Evolutionary conservation across 805 yeast genomes (phyloP).

Genomic region (Kodamaea hsintzibuensis): DNA sequence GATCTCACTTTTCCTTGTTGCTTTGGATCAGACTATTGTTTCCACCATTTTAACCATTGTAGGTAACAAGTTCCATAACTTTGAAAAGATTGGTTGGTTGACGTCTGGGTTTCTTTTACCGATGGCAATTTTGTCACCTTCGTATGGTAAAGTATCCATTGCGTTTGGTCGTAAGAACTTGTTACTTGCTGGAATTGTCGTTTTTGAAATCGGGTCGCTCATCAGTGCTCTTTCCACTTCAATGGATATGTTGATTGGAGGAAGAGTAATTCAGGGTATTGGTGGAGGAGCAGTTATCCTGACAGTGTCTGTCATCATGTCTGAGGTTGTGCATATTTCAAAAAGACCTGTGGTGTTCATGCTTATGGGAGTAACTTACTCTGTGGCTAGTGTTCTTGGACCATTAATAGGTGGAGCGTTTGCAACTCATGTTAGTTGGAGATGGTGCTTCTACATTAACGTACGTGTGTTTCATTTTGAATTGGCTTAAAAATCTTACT

Average conservation of each 20-base stretch:
- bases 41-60: constrained; percentile 52
- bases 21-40: constrained; percentile 60
- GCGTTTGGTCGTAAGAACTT: constrained; percentile 57
- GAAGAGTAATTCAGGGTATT: constrained; percentile 67
- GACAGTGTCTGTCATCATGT: constrained; percentile 53
- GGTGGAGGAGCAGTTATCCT: constrained; percentile 72
- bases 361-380: constrained; percentile 43
- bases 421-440: constrained; percentile 58
- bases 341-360: constrained; percentile 41
- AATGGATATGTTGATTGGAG: constrained; percentile 66
- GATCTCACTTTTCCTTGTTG: constrained; percentile 37
- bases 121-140: constrained; percentile 50
- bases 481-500: too few species aligned
- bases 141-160: constrained; percentile 58
- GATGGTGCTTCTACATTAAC: constrained; percentile 76
- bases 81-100: too few species aligned
- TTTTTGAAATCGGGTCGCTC: constrained; percentile 65
- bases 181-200: constrained; percentile 45
- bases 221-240: constrained; percentile 53
- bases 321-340: constrained; percentile 52
- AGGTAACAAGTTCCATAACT: constrained; percentile 49
- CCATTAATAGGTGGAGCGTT: constrained; percentile 70
- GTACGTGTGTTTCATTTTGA: too few species aligned
- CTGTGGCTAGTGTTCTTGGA: constrained; percentile 55
- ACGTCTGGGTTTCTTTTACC: constrained; percentile 56